Evolutionary conservation across 1,139 yeast genomes (phyloP), one percentile per base, ranked within the genome.

Genomic region (Zygosaccharomyces sapae): DNA sequence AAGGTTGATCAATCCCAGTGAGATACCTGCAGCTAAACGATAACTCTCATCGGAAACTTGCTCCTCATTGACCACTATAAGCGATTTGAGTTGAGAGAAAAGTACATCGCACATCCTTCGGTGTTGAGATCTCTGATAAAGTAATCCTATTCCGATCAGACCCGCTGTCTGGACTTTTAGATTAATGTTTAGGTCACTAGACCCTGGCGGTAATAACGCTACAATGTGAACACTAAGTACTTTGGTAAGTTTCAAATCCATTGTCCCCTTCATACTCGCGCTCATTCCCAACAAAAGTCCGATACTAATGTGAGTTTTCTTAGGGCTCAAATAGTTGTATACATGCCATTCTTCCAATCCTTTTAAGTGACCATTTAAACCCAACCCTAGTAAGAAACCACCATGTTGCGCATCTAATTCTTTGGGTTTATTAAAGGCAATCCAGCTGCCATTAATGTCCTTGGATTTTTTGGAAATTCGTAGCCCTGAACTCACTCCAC

Each of bases 281-380:
- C 97, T 82, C 88, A 92, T 84, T 1, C 99, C 99, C 25, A 94
- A 70, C 30, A 94, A 70, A 38, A 92, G 70, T 0, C 97, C 97
- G 34, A 89, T 83, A 65, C 96, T 86, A 0, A 96, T 87, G 44
- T 79, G 77, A 2, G 85, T 80, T 61, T 87, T 92, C 58, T 94
- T 90, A 0, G 96, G 95, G 0, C 96, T 96, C 45, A 94, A 70
- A 55, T 89, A 90, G 60, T 92, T 90, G 65, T 89, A 94, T 29
- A 94, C 86, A 62, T 90, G 96, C 97, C 98, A 94, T 63, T 92
- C 97, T 60, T 94, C 97, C 29, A 94, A 70, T 40, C 75, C 75
- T 53, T 79, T 82, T 55, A 94, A 69, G 63, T 90, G 96, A 0
- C 97, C 97, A 68, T 88, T 88, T 38, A 94, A 71, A 0, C 99